Percentiles rank a stretch among this genome's conserved stretches.
These are phyloP conservation scores for Clavulina sp. DNA, from an alignment of 768 basidiomycete genomes.

Conservation along the genomic window DNA sequence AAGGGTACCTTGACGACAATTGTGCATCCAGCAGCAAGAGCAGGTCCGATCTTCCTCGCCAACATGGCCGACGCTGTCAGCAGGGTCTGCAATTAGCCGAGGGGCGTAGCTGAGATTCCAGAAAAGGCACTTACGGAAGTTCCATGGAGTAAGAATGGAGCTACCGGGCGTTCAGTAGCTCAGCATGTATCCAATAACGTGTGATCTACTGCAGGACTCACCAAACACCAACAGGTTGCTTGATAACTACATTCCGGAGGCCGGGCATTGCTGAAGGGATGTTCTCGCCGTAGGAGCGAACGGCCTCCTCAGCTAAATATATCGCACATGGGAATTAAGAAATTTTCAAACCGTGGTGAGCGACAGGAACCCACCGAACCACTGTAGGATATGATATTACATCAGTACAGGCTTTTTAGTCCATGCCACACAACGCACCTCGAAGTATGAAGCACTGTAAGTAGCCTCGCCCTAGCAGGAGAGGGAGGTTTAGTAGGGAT, in stretches of 20 bases:
- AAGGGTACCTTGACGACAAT: slow-evolving; percentile 53
- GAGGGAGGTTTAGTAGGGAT: not conserved
- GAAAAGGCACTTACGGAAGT: not conserved
- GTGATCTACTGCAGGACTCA: not conserved
- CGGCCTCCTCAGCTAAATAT: slow-evolving; percentile 69
- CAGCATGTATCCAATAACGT: not conserved
- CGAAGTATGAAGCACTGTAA: slow-evolving; percentile 75
- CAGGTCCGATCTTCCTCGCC: slow-evolving; percentile 70
- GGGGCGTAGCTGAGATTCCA: not conserved
- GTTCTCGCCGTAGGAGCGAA: slow-evolving; percentile 81
- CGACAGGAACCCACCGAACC: slow-evolving; percentile 46
- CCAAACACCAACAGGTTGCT: slow-evolving; percentile 61
- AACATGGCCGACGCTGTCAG: slow-evolving; percentile 53
- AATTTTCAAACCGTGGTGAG: slow-evolving; percentile 11
- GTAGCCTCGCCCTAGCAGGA: slow-evolving; percentile 53
- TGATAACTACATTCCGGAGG: slow-evolving; percentile 73
- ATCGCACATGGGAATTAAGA: not conserved
- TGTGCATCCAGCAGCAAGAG: slow-evolving; percentile 92
- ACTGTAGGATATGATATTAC: slow-evolving; percentile 26
- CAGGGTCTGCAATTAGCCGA: not conserved
- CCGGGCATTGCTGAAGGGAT: slow-evolving; percentile 58
- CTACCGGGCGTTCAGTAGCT: slow-evolving; percentile 20
- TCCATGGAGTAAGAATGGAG: slow-evolving; percentile 60
- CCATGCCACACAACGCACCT: slow-evolving; percentile 30
- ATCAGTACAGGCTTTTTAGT: not conserved